A percentile compares a stretch with the other conserved stretches of the same genome.
phyloP scores from a whole-genome alignment of 2,329 filamentous ascomycete species.

The Colletotrichum costaricense region DNA sequence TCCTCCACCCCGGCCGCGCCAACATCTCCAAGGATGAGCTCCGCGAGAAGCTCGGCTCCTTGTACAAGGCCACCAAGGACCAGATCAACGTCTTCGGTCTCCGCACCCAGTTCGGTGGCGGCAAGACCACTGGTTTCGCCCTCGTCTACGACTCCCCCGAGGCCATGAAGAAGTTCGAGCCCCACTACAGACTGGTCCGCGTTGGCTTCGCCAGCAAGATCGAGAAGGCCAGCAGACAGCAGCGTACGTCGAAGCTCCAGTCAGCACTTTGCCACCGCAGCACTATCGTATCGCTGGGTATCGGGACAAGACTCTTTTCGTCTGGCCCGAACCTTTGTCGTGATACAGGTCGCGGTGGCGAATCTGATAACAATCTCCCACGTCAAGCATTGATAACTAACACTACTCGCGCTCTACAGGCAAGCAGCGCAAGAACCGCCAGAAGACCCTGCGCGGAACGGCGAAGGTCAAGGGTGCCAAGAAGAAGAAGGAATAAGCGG shows the following conservation, averaged over 20 bases:
- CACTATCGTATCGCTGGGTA: background rate
- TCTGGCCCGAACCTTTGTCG: slow-evolving; percentile 25
- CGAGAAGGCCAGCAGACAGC: slow-evolving; percentile 98
- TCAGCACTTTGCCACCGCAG: background rate
- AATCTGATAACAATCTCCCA: background rate
- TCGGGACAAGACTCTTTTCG: background rate
- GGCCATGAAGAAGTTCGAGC: slow-evolving; percentile 99
- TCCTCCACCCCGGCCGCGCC: slow-evolving; percentile 98
- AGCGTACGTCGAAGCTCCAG: slow-evolving; percentile 79
- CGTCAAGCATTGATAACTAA: slow-evolving; percentile 34
- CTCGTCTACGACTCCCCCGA: slow-evolving; percentile 98
- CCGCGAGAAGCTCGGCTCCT: slow-evolving; percentile 89
- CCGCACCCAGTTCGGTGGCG: slow-evolving; percentile 98
- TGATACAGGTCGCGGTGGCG: slow-evolving; percentile 38
- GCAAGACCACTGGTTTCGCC: slow-evolving; percentile 99
- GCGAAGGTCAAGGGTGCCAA: slow-evolving; percentile 97
- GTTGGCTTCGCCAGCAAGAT: slow-evolving; percentile 93
- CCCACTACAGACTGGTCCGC: slow-evolving; percentile 94
- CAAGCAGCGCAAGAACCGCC: slow-evolving; percentile 99
- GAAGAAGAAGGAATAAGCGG: slow-evolving; percentile 91
- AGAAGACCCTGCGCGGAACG: slow-evolving; percentile 97
- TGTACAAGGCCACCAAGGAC: slow-evolving; percentile 99
- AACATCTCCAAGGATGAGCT: slow-evolving; percentile 99
- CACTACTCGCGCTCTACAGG: slow-evolving; percentile 66
- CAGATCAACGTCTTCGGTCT: slow-evolving; percentile 98